Conservation (phyloP, 352 stramenopile species). For the Lagenidium giganteum region DNA sequence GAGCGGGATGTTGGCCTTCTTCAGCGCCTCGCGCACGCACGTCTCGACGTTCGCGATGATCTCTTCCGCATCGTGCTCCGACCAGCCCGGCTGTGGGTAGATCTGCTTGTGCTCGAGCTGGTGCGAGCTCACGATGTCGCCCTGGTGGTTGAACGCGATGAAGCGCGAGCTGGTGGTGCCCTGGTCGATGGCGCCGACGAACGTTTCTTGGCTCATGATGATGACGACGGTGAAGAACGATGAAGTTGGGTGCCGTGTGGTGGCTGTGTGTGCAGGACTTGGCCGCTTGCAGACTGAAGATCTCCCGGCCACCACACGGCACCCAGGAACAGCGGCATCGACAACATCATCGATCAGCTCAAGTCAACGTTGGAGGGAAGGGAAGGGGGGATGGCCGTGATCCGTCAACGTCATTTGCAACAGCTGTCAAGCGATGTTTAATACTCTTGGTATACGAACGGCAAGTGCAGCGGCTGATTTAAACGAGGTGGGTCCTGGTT, state of each 20-base stretch:
- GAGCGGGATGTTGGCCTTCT: slow-evolving; percentile 54
- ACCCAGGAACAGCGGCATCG: slow-evolving; percentile 10
- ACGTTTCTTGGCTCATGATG: slow-evolving; percentile 38
- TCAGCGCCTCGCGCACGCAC: slow-evolving; percentile 74
- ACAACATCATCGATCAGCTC: no score
- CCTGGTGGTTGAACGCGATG: slow-evolving; percentile 91
- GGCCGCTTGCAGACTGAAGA: slow-evolving; percentile 34
- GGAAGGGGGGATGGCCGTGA: slow-evolving; percentile 2
- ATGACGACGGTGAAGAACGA: slow-evolving; percentile 3
- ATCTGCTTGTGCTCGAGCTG: slow-evolving; percentile 97
- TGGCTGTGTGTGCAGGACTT: slow-evolving; percentile 8
- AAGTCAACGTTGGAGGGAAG: neutral
- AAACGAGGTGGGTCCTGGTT: no score
- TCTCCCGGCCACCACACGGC: neutral
- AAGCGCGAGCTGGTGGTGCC: slow-evolving; percentile 96
- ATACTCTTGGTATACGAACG: no score
- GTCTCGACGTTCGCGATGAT: slow-evolving; percentile 89
- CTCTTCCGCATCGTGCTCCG: slow-evolving; percentile 97
- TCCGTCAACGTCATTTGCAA: no score
- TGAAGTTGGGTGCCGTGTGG: slow-evolving; percentile 3
- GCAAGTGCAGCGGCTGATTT: no score
- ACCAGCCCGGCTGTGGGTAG: slow-evolving; percentile 94
- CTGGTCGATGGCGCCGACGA: slow-evolving; percentile 93
- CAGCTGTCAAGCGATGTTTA: no score
- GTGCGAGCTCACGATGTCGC: slow-evolving; percentile 85